Evolutionary conservation across 495 filamentous ascomycete genomes (phyloP), one percentile per base, ranked within the genome.

Genomic region (Talaromyces nanjingensis): DNA sequence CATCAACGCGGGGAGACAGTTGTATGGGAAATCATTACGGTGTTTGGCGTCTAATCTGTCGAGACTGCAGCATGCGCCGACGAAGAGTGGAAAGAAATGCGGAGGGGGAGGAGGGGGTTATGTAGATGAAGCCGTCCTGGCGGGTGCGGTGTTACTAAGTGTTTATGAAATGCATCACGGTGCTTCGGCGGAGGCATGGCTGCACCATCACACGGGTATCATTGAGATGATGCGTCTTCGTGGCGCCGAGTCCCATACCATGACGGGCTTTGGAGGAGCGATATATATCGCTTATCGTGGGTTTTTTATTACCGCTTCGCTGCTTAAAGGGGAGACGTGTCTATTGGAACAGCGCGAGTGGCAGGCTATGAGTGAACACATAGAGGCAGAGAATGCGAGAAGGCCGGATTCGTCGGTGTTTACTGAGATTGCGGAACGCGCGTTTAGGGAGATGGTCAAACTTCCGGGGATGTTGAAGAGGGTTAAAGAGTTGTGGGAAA

Each of bases 121-220:
- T 20, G n/a, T 49, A n/a, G 45, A 49, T 20, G 45, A 49, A 49
- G 68, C 71, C 59, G 65, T 62, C 8, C 67, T 68, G 14, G 67
- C 72, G n/a, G 64, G 66, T 0, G 73, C 70, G 6, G 69, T 75
- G 14, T 27, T 67, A 4, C 70, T 77, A 2, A 68, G 69, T 12
- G 60, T 76, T 12, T 78, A 72, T 57, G 74, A 78, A 57, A 71
- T 74, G 49, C 67, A 72, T 59, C 64, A 67, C n/a, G 72, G 72
- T 62, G 76, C 71, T 33, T 67, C 66, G 16, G 47, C 65, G 3
- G 45, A 70, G 27, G 68, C 73, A 1, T 79, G 75, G 73, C 58
- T 76, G 4, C 67, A 69, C 42, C 75, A 77, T 65, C 72, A 72
- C 2, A 60, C 70, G 2, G 76, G 76, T 11, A 71, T 75, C 12